phyloP scores from a whole-genome alignment of 2,329 filamentous ascomycete genomes.

The Oidium heveae region DNA sequence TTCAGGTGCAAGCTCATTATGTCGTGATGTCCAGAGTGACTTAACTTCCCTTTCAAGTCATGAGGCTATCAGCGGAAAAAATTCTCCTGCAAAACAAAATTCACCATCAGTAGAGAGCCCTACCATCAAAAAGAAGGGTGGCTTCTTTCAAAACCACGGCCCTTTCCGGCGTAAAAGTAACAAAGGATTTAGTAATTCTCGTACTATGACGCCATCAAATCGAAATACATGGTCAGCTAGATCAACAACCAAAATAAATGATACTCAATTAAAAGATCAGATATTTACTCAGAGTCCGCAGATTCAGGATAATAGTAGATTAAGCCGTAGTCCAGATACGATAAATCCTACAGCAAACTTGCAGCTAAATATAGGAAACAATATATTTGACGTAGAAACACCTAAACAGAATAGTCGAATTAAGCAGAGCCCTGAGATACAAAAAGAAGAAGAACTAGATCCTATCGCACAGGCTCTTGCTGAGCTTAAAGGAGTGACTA shows the following conservation, averaged over 20 bases:
- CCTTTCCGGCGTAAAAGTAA: constrained; percentile 86
- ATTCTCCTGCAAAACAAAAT: constrained; percentile 45
- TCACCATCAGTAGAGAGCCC: constrained; percentile 32
- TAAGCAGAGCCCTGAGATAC: constrained; percentile 15
- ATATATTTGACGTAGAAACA: constrained; percentile 78
- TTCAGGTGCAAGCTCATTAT: constrained; percentile 43
- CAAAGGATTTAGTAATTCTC: constrained; percentile 38
- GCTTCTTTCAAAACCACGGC: constrained; percentile 81
- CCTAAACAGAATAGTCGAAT: constrained; percentile 34
- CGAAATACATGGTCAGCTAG: constrained; percentile 32
- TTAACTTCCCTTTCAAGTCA: constrained; percentile 73
- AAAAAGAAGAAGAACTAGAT: constrained; percentile 32
- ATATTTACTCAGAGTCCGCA: constrained; percentile 17
- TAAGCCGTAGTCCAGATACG: constrained; percentile 50
- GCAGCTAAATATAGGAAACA: constrained; percentile 82
- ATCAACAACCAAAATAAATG: constrained; percentile 7
- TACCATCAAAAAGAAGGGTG: constrained; percentile 43
- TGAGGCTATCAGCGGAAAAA: constrained; percentile 48
- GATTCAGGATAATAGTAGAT: constrained; percentile 15
- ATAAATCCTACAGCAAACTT: constrained; percentile 83
- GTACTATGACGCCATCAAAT: constrained; percentile 15
- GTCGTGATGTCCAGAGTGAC: constrained; percentile 73
- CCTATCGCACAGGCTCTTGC: constrained; percentile 82
- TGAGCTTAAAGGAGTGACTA: constrained; percentile 68
- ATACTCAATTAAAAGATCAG: constrained; percentile 16